phyloP scores from a whole-genome alignment of 495 filamentous ascomycete species.

The Xylaria acuta region DNA sequence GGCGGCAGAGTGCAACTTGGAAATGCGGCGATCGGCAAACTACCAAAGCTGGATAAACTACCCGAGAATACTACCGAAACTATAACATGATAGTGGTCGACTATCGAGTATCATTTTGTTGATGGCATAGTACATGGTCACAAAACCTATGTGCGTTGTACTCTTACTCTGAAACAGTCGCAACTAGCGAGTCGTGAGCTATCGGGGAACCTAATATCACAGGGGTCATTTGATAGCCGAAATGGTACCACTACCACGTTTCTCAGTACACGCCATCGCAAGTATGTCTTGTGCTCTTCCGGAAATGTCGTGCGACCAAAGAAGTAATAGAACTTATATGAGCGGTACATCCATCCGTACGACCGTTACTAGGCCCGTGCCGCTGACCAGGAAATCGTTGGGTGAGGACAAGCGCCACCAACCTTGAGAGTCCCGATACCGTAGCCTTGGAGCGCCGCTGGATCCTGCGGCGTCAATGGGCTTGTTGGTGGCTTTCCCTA shows the following conservation, averaged over 20 bases:
- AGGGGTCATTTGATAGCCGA: background rate
- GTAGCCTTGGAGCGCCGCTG: background rate
- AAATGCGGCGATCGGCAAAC: conserved; percentile 1
- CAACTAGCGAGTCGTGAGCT: background rate
- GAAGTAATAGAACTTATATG: background rate
- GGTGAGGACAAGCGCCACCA: background rate
- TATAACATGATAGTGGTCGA: conserved; percentile 1
- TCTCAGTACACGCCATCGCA: conserved; percentile 10
- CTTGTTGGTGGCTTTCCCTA: background rate
- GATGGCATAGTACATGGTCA: background rate
- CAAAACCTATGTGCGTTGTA: background rate
- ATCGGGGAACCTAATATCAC: background rate
- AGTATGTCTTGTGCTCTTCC: conserved; percentile 11
- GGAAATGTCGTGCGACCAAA: conserved; percentile 12
- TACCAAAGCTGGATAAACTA: conserved; percentile 12
- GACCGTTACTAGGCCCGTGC: conserved; percentile 3
- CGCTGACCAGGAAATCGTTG: background rate
- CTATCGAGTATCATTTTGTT: conserved; percentile 3
- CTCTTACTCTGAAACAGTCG: conserved; percentile 9
- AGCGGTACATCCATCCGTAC: background rate
- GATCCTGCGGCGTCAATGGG: conserved; percentile 9
- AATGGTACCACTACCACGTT: conserved; percentile 16
- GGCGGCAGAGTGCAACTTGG: background rate
- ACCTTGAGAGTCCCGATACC: background rate
- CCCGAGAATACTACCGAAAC: conserved; percentile 23